Base-by-base conservation (phyloP, 2,329 filamentous ascomycete genomes). In the Fusarium sp. region DNA sequence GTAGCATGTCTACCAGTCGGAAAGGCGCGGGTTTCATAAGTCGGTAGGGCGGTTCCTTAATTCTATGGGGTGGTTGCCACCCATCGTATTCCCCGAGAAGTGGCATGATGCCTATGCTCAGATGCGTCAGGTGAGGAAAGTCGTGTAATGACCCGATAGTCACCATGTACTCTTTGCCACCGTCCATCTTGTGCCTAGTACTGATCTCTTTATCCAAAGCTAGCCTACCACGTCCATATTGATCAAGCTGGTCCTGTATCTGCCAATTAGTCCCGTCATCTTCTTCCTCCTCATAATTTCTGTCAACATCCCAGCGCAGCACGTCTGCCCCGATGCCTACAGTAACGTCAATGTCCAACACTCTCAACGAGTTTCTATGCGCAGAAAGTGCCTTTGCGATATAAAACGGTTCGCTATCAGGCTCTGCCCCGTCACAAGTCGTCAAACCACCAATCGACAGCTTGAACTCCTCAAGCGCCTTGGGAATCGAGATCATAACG, bases 241-340 rank as follows among this genome's bases (percentile, higher is more conserved):
- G 7, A 18, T 28, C 58, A n/a, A 33, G 26, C 20, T 51, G 14
- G 26, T 38, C 6, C 9, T 10, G n/a, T 11, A 15, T 9, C 1
- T 28, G 4, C 44, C 56, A 36, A 15, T 38, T 0, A 1, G 11
- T 7, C 15, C 14, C 26, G 4, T 38, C 24, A 31, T 31, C 26
- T 11, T 44, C 24, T 2, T 2, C 35, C 8, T 17, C 28, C 1
- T 49, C 7, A 3, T 14, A 14, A 0, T 14, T 24, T 3, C 1
- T n/a, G 3, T 24, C 17, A 24, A 14, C 12, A 35, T 35, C 22
- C 48, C 22, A 20, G 4, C 24, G 22, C 8, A 11, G 3, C 22
- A 15, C 48, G 0, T 14, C 13, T 35, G 2, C 17, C 12, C 31
- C 17, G 14, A 22, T 8, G 2, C 48, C 48, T 24, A 4, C 31